Percentiles rank a stretch among this genome's conserved stretches.
Evolutionary conservation across 345 rosid species (phyloP).

Genomic region (Syzygium aromaticum): DNA sequence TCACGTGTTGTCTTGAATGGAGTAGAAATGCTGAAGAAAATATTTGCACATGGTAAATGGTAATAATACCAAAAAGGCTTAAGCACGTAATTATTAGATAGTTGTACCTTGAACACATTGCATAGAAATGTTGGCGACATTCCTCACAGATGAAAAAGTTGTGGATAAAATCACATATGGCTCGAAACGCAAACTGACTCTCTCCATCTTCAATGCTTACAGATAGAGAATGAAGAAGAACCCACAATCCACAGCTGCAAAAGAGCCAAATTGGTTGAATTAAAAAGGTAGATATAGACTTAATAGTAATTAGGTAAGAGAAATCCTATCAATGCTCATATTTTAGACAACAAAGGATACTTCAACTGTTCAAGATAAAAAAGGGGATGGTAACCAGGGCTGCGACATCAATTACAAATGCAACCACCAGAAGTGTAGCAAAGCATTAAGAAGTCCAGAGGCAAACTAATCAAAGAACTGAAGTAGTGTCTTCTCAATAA

Average conservation of each 20-base stretch:
- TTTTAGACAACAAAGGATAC: not conserved
- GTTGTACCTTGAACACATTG: constrained; percentile 84
- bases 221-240: constrained; percentile 87
- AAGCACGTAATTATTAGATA: not conserved
- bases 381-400: not conserved
- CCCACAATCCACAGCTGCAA: constrained; percentile 96
- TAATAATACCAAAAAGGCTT: not conserved
- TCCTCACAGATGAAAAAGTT: constrained; percentile 92
- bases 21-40: constrained; percentile 44
- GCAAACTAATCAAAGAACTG: not conserved
- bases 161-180: constrained; percentile 81
- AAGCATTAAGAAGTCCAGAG: not conserved
- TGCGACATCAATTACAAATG: not conserved
- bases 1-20: constrained; percentile 70
- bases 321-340: not conserved
- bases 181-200: constrained; percentile 71
- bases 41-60: not conserved
- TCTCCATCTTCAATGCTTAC: constrained; percentile 83
- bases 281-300: not conserved
- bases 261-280: not conserved
- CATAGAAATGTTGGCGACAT: constrained; percentile 84
- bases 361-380: not conserved
- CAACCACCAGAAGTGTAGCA: not conserved
- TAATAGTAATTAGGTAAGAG: not conserved
- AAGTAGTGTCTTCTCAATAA: not conserved